A percentile compares a stretch with the other conserved stretches of the same genome.
These are phyloP conservation scores for Dentipellis sp. DNA, from an alignment of 768 basidiomycete species.

Conservation along the genomic window DNA sequence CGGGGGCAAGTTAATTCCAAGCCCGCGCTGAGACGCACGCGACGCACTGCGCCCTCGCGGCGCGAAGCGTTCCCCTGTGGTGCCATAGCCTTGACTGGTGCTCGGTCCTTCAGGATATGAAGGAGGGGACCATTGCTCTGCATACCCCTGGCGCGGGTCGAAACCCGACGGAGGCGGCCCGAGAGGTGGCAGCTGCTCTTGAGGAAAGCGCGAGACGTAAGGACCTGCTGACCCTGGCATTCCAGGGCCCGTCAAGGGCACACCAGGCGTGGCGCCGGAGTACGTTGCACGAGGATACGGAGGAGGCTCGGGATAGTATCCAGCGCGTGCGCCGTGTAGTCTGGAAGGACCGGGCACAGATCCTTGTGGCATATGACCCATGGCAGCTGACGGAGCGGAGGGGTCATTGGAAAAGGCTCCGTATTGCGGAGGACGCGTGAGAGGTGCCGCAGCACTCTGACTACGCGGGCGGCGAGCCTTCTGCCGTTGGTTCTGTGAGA, in stretches of 20 bases:
- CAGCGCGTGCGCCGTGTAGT: background rate
- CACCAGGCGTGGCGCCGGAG: background rate
- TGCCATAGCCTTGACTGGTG: background rate
- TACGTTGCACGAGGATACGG: background rate
- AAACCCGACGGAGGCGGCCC: background rate
- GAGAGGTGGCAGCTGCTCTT: background rate
- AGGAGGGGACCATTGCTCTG: background rate
- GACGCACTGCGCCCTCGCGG: background rate
- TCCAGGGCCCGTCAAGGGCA: conserved; percentile 10
- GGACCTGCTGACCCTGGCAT: conserved; percentile 10
- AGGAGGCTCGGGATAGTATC: background rate
- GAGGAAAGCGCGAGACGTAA: background rate
- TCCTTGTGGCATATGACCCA: conserved; percentile 13
- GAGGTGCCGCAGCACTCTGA: conserved; percentile 39
- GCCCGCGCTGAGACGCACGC: background rate
- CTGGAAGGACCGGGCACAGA: conserved; percentile 8
- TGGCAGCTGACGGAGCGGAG: conserved; percentile 20
- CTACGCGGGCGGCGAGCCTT: conserved; percentile 70
- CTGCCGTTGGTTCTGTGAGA: conserved; percentile 72
- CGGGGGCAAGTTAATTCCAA: background rate
- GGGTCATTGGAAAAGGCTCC: conserved; percentile 47
- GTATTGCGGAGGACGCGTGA: conserved; percentile 50
- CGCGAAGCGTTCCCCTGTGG: background rate
- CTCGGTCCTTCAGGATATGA: background rate
- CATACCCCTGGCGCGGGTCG: background rate